Evolutionary conservation across 495 filamentous ascomycete genomes (phyloP), one percentile per base, ranked within the genome.

Genomic region (Hyaloscypha hepaticicola): DNA sequence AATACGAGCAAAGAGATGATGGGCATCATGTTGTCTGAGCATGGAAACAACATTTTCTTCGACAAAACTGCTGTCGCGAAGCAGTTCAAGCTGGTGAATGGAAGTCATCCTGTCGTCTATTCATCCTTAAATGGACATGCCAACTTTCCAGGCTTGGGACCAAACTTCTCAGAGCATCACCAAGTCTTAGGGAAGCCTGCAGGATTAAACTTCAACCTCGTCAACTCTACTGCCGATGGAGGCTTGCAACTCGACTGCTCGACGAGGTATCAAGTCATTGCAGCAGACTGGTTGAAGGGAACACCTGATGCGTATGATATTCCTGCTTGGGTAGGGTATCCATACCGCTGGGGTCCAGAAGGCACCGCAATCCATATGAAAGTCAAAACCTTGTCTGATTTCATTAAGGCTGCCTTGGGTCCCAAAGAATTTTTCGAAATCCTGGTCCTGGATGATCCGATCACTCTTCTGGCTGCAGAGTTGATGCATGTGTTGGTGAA

Each of bases 311-410:
- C 21, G 1, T 55, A 56, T 64, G n/a, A 16, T 29, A 52, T 34
- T 25, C 66, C 66, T 1, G 16, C 16, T 19, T 68, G 66, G 66
- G 61, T 68, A 3, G 45, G 29, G 8, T 68, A 68, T 53, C 61
- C 61, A 14, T 68, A 64, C 33, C 66, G 66, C 28, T 68, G 66
- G 66, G 66, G 66, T 21, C 66, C 66, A 25, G 66, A 68, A 25
- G 66, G 66, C 0, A 68, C 66, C 14, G n/a, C 26, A 1, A 68
- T 64, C 27, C 28, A 48, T 27, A 64, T 68, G 61, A 29, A 68
- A 55, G 26, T 50, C 2, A 57, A 64, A 5, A 57, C 61, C 6
- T 26, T 68, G 24, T 61, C 55, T 5, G 34, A 51, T 14, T 45
- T 68, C 25, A 14, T 68, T 12, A 56, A 28, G n/a, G 66, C 57